Base-by-base conservation (phyloP, 768 basidiomycete genomes). In the Tubosaeta sp. region DNA sequence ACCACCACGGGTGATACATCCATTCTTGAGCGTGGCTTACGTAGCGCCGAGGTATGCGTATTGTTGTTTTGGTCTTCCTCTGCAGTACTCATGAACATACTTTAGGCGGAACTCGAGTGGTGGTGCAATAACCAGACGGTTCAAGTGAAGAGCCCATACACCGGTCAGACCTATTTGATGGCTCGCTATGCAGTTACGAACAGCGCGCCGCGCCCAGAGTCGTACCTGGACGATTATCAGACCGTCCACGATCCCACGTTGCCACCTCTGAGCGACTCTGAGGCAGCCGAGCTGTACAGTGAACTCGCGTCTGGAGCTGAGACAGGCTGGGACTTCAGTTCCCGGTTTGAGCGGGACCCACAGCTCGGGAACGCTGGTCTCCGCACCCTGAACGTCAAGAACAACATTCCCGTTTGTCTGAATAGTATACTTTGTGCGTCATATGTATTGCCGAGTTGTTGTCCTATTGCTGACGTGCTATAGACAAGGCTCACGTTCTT, bases 251-350 rank as follows among this genome's bases (percentile, higher is more conserved):
- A 83, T 50, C 81, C 85, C 2, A 71, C 72, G 0, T 64, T 80
- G 19, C 74, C 82, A 1, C 69, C 82, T 8, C 70, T 91, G 49
- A 87, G 81, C 49, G 84, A 82, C 26, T 70, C 76, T 2, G 71
- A 85, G 62, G 74, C 77, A 38, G 77, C 78, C 0, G 79, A 74
- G 1, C 63, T 97, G n/a, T 97, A 94, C 61, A 79, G 87, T 6
- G 90, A 97, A 64, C 79, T 97, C 19, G 95, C 95, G 0, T 82
- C 79, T 49, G 93, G 91, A 33, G 95, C 92, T 1, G 95, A 97
- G 72, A 81, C 81, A 11, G 91, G 88, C 55, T 67, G 61, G 69
- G 60, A 62, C 39, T 65, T 57, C 51, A 79, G 78, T 32, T 69
- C 76, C 29, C 71, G 83, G 8, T 84, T 79, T n/a, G 50, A 70